Conservation (phyloP, 2,329 filamentous ascomycete genomes). For the Zymoseptoria ardabiliae region DNA sequence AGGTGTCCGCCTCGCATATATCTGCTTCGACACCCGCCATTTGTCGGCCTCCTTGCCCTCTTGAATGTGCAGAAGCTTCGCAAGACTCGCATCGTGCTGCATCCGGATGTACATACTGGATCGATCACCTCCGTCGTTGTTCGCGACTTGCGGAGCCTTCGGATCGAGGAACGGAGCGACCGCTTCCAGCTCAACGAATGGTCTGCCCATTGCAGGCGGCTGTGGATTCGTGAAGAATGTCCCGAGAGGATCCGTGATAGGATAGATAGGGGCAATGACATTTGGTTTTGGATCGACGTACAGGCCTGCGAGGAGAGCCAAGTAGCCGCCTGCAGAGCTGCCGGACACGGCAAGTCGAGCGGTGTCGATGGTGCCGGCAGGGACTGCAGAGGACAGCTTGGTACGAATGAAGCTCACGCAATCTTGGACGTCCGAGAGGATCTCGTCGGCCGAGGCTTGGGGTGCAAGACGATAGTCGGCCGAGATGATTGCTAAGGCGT, state of each 20-base stretch:
- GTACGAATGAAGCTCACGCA: conserved; percentile 24
- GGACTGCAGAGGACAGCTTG: conserved; percentile 11
- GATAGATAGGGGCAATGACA: conserved; percentile 27
- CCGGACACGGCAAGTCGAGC: conserved; percentile 24
- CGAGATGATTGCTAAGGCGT: conserved; percentile 23
- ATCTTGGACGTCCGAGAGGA: conserved; percentile 25
- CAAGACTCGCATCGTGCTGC: conserved; percentile 23
- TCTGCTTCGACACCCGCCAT: conserved; percentile 20
- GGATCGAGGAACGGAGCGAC: conserved; percentile 20
- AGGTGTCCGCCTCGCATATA: conserved; percentile 16
- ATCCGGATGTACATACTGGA: conserved; percentile 23
- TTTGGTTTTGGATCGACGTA: conserved; percentile 27
- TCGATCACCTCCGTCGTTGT: conserved; percentile 13
- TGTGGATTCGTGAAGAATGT: conserved; percentile 26
- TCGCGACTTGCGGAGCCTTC: conserved; percentile 18
- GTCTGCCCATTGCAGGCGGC: conserved; percentile 16
- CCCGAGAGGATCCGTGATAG: conserved; percentile 28
- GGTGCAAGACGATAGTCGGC: conserved; percentile 29
- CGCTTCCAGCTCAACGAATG: conserved; percentile 8
- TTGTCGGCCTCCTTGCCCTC: conserved; percentile 13
- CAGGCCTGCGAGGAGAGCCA: conserved; percentile 25
- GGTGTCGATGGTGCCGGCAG: conserved; percentile 13
- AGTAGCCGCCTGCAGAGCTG: conserved; percentile 26
- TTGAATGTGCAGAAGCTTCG: conserved; percentile 18
- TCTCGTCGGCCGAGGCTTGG: conserved; percentile 25